Evolutionary conservation across 352 stramenopile species (phyloP).

Genomic region (Blastocystis sp.): DNA sequence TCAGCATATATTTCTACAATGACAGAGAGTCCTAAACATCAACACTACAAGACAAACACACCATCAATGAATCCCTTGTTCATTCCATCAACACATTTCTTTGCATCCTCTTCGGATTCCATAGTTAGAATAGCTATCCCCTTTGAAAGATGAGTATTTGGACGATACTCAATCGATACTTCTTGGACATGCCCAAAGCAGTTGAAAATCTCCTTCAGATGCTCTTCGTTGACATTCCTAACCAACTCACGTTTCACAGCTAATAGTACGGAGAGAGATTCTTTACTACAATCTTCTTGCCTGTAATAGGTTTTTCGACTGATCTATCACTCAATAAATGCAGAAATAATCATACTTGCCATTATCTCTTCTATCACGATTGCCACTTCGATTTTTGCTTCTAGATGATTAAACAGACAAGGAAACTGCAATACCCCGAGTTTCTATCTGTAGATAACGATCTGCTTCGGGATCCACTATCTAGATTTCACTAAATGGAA

Average conservation of each 20-base stretch:
- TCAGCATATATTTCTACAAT: background rate
- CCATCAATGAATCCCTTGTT: constrained; percentile 49
- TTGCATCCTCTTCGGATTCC: background rate
- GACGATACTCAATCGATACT: background rate
- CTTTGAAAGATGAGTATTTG: background rate
- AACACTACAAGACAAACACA: background rate
- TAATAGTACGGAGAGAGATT: constrained; percentile 23
- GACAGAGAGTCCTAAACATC: background rate
- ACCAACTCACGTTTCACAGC: background rate
- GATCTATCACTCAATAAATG: background rate
- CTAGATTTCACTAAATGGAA: background rate
- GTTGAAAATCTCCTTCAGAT: constrained; percentile 48
- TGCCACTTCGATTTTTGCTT: background rate
- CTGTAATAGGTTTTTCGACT: background rate
- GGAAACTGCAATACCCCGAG: background rate
- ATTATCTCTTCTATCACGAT: background rate
- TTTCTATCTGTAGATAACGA: constrained; percentile 33
- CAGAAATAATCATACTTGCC: background rate
- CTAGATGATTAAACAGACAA: background rate
- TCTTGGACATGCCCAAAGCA: constrained; percentile 21
- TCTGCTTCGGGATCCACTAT: constrained; percentile 18
- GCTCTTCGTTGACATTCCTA: constrained; percentile 51
- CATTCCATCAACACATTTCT: constrained; percentile 8
- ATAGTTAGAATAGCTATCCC: background rate
- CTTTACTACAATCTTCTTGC: background rate